Conservation (phyloP, 768 basidiomycete species). For the Mycena rosella region DNA sequence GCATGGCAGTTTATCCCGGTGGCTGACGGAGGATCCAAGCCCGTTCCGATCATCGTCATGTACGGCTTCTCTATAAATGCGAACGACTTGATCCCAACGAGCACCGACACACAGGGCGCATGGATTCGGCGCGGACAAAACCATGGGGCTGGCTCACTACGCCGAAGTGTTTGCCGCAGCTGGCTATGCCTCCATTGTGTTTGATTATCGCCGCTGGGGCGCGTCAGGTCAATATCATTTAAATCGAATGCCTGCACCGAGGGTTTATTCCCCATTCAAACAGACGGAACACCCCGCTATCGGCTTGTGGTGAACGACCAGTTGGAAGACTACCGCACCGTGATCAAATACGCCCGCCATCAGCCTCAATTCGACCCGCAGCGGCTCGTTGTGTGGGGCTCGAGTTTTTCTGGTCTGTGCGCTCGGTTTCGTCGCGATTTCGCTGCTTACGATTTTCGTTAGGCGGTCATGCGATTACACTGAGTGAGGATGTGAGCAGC, state of each 20-base stretch:
- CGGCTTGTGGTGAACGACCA: constrained; percentile 47
- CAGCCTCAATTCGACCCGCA: constrained; percentile 47
- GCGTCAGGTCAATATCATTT: constrained; percentile 42
- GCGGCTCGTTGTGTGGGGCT: constrained; percentile 50
- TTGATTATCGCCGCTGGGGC: constrained; percentile 56
- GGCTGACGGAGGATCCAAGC: constrained; percentile 9
- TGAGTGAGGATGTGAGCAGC: constrained; percentile 46
- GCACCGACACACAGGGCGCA: constrained; percentile 46
- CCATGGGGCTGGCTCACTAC: constrained; percentile 46
- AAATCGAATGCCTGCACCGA: not conserved
- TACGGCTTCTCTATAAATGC: constrained; percentile 18
- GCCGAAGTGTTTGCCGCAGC: constrained; percentile 46
- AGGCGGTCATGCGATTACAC: constrained; percentile 48
- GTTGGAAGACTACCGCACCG: constrained; percentile 53
- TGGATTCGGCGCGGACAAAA: constrained; percentile 48
- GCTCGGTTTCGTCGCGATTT: not conserved
- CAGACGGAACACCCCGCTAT: constrained; percentile 49
- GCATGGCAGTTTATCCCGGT: constrained; percentile 50
- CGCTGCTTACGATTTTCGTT: not conserved
- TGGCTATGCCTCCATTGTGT: constrained; percentile 51
- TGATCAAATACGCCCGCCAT: constrained; percentile 48
- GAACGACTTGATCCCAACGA: no score
- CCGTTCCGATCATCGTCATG: constrained; percentile 47
- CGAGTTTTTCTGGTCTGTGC: constrained; percentile 33
- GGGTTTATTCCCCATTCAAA: not conserved